Conservation (phyloP, 768 basidiomycete genomes). For the Tricholoma terreum region DNA sequence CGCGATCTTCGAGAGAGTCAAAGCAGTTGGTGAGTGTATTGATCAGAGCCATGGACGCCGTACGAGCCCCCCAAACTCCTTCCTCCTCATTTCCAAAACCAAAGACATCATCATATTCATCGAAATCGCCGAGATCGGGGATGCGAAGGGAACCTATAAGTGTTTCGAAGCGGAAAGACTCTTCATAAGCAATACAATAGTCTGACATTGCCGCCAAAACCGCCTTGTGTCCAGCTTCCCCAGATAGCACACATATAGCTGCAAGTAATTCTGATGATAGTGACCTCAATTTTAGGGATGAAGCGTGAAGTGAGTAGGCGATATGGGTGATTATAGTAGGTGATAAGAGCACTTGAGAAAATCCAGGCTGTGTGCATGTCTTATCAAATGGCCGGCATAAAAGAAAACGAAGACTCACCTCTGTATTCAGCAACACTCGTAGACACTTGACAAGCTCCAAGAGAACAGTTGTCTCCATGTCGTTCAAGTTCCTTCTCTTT, state of each 20-base stretch:
- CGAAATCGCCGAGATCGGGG: constrained; percentile 42
- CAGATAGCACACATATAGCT: constrained; percentile 75
- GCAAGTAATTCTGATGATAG: constrained; percentile 77
- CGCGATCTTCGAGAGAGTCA: constrained; percentile 73
- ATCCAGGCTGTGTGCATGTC: constrained; percentile 55
- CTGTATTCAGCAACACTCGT: constrained; percentile 79
- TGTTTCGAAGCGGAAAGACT: constrained; percentile 77
- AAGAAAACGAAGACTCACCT: constrained; percentile 46
- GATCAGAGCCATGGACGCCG: constrained; percentile 71
- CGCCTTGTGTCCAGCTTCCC: constrained; percentile 65
- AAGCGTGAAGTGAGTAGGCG: constrained; percentile 62
- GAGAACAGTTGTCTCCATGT: constrained; percentile 65
- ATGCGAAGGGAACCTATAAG: constrained; percentile 63
- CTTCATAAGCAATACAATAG: constrained; percentile 65
- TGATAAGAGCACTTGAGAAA: constrained; percentile 60
- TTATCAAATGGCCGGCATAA: constrained; percentile 5
- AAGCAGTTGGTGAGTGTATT: constrained; percentile 79
- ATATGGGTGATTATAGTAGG: constrained; percentile 70
- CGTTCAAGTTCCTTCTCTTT: constrained; percentile 56
- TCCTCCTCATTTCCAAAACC: constrained; percentile 53
- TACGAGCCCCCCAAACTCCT: constrained; percentile 79
- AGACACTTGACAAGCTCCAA: constrained; percentile 78
- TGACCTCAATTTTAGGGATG: constrained; percentile 66
- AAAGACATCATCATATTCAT: constrained; percentile 26
- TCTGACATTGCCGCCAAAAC: constrained; percentile 81